These are phyloP conservation scores for Metschnikowia sp. DNA, from an alignment of 805 yeast genomes.

Conservation along the genomic window DNA sequence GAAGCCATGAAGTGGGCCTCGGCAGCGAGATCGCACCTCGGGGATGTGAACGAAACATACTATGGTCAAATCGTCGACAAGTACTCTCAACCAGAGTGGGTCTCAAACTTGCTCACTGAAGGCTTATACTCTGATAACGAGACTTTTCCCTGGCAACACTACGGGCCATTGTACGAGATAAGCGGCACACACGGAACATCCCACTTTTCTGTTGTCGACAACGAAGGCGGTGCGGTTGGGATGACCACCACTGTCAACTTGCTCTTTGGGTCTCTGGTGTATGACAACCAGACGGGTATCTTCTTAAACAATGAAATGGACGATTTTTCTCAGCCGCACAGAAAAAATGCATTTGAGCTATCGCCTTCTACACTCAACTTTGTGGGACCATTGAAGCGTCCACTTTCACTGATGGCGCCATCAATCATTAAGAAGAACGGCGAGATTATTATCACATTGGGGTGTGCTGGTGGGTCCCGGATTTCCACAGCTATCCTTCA, in stretches of 20 bases:
- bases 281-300: conserved; percentile 79
- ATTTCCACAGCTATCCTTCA: conserved; percentile 82
- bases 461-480: conserved; percentile 93
- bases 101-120: conserved; percentile 38
- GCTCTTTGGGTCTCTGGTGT: conserved; percentile 76
- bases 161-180: conserved; percentile 74
- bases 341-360: conserved; percentile 72
- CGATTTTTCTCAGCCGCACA: conserved; percentile 76
- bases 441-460: conserved; percentile 55
- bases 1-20: conserved; percentile 96
- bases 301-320: conserved; percentile 91
- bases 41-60: conserved; percentile 50
- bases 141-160: conserved; percentile 69
- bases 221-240: conserved; percentile 70
- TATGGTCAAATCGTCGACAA: conserved; percentile 30
- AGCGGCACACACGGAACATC: conserved; percentile 90
- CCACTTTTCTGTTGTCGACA: conserved; percentile 78
- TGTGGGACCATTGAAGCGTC: conserved; percentile 72
- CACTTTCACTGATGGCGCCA: conserved; percentile 82
- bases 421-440: conserved; percentile 42
- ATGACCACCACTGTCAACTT: conserved; percentile 88
- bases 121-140: conserved; percentile 48
- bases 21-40: conserved; percentile 78
- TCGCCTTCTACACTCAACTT: conserved; percentile 80
- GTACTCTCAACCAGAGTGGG: conserved; percentile 57